phyloP scores from a whole-genome alignment of 352 stramenopile genomes.

The Phytophthora agathidicida region DNA sequence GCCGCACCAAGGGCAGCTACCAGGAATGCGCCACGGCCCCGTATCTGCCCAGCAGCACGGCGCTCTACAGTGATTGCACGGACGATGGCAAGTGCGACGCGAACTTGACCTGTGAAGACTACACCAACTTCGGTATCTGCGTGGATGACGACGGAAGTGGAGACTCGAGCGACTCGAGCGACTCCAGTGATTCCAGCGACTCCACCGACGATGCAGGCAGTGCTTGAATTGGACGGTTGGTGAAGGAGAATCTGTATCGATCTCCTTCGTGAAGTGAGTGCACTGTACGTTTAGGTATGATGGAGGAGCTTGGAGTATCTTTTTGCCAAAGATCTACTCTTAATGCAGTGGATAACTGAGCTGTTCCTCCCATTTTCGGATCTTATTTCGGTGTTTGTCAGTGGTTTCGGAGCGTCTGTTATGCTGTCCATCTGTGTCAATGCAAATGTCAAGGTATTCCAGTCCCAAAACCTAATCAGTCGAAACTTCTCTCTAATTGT shows the following conservation, averaged over 20 bases:
- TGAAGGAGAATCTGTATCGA: slow-evolving; percentile 1
- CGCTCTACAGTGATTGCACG: slow-evolving; percentile 53
- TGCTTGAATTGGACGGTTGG: neutral
- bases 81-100: slow-evolving; percentile 36
- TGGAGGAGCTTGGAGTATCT: too few species aligned
- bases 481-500: slow-evolving; percentile 1
- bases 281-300: slow-evolving; percentile 25
- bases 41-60: slow-evolving; percentile 45
- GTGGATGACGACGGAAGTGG: slow-evolving; percentile 18
- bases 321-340: too few species aligned
- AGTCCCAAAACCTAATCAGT: neutral
- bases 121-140: slow-evolving; percentile 48
- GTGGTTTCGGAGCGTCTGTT: neutral
- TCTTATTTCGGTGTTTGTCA: slow-evolving; percentile 8
- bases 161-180: neutral
- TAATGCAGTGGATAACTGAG: slow-evolving; percentile 7
- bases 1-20: slow-evolving; percentile 52
- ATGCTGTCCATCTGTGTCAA: neutral
- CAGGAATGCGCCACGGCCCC: slow-evolving; percentile 55
- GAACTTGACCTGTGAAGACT: slow-evolving; percentile 46
- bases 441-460: neutral
- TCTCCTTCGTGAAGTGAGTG: slow-evolving; percentile 3
- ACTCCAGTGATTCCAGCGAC: too few species aligned
- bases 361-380: neutral
- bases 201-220: slow-evolving; percentile 5